Percentiles rank a stretch among this genome's conserved stretches.
phyloP scores from a whole-genome alignment of 169 alveolate genomes.

The Plasmodium gaboni region DNA sequence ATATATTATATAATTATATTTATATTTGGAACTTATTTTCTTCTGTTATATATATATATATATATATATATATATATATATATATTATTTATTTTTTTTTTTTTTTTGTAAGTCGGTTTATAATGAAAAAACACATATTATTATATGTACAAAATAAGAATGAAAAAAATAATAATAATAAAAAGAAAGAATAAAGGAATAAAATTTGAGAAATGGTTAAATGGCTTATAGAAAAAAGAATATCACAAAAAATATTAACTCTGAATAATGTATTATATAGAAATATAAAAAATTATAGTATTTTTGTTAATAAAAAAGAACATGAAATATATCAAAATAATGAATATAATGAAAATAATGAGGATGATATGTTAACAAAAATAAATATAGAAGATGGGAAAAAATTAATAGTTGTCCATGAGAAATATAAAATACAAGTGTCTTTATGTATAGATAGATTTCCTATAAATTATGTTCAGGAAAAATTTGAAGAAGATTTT shows the following conservation, averaged over 20 bases:
- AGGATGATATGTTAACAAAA: conserved; percentile 1
- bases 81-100: too few relatives aligned
- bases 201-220: conserved; percentile 1
- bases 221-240: neutral
- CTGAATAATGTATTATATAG: neutral
- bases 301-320: conserved; percentile 4
- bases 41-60: too few relatives aligned
- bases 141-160: too few relatives aligned
- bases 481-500: conserved; percentile 69
- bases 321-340: neutral
- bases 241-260: neutral
- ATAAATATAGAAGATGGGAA: conserved; percentile 45
- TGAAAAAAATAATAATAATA: too few relatives aligned
- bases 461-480: conserved; percentile 53
- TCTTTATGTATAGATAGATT: conserved; percentile 72
- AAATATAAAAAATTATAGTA: neutral
- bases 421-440: conserved; percentile 69
- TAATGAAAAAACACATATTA: too few relatives aligned
- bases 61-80: too few relatives aligned
- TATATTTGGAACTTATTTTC: too few relatives aligned
- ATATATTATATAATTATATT: too few relatives aligned
- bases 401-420: conserved; percentile 52
- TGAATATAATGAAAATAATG: neutral
- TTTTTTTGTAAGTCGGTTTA: too few relatives aligned
- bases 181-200: too few relatives aligned